Base-by-base conservation (phyloP, 192 early-diverging fungal genomes). In the Spizellomyces sp. region DNA sequence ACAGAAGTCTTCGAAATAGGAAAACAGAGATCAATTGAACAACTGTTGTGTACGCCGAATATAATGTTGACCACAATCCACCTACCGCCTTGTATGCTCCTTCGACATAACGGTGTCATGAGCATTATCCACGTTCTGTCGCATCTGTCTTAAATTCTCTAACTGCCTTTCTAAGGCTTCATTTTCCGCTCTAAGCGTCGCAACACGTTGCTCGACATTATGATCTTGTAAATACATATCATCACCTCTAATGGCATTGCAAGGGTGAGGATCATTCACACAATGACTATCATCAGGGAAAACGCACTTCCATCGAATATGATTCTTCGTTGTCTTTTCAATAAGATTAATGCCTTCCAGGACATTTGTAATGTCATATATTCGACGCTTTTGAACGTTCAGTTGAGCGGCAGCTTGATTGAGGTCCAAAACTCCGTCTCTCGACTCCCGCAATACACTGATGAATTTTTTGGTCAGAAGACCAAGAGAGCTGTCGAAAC, bases 331-430 rank as follows among this genome's bases (percentile, higher is more conserved):
- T 62, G 81, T 86, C 69, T 90, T 90, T 66, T 90, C 86, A 48
- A 88, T 87, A 54, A 90, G 69, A 21, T 81, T 73, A 52, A 90
- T 86, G 3, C 88, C 88, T 73, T 90, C 88, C 43, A 90, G 75
- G 8, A 90, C 88, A 67, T 88, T 87, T 27, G 88, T 90, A 50
- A 90, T 90, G 54, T 90, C 88, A 62, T 90, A 90, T 54, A 90
- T 90, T 42, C 88, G 79, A 50, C 88, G 81, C 66, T 90, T 90
- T 65, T 90, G 88, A 6, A 90, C 88, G 2, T 81, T 75, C 36
- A 90, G 76, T 57, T 83, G 76, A 9, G 58, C 64, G 4, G 88
- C 88, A 17, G 88, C 87, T 17, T 67, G 70, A 48, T 90, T 90
- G 9, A 90, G 71, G 65, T 90, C 88, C 54, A 90, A 74, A 17